Evolutionary conservation across 1,284 basidiomycete species (phyloP).

Genomic region (Malassezia nana): DNA sequence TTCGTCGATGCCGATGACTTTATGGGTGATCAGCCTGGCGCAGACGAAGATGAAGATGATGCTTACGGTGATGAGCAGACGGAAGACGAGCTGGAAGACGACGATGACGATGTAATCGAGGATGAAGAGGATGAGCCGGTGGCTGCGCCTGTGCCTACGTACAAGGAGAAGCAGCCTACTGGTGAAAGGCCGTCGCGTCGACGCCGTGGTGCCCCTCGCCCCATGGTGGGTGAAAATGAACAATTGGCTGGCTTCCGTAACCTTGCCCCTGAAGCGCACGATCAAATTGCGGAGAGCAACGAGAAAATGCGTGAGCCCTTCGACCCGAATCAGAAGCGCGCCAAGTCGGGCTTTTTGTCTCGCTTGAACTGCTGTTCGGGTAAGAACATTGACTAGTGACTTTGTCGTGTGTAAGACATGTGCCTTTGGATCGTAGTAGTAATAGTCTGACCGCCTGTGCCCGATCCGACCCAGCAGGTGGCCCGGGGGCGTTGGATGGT

Average conservation of each 20-base stretch:
- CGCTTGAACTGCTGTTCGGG: conserved; percentile 10
- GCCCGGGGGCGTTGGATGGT: too few species aligned
- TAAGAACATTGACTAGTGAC: background rate
- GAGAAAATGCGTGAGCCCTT: conserved; percentile 7
- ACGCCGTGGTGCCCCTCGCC: background rate
- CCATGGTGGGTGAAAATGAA: background rate
- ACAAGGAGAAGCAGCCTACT: background rate
- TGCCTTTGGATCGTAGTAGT: background rate
- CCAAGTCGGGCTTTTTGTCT: conserved; percentile 7
- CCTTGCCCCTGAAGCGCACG: background rate
- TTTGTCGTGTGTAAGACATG: background rate
- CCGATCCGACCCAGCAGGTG: too few species aligned
- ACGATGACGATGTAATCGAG: background rate
- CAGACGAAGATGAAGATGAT: background rate
- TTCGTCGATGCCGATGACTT: conserved; percentile 9
- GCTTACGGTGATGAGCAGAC: background rate
- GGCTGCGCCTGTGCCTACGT: too few species aligned
- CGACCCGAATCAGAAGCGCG: background rate
- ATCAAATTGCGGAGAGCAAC: conserved; percentile 10
- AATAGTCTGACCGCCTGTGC: too few species aligned
- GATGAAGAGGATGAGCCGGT: background rate
- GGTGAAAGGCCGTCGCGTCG: background rate
- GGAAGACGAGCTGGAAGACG: background rate
- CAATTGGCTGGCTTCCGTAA: conserved; percentile 13
- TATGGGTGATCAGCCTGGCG: background rate